Base-by-base conservation (phyloP, 1,139 yeast genomes). In the Geotrichum cucujoidarum region DNA sequence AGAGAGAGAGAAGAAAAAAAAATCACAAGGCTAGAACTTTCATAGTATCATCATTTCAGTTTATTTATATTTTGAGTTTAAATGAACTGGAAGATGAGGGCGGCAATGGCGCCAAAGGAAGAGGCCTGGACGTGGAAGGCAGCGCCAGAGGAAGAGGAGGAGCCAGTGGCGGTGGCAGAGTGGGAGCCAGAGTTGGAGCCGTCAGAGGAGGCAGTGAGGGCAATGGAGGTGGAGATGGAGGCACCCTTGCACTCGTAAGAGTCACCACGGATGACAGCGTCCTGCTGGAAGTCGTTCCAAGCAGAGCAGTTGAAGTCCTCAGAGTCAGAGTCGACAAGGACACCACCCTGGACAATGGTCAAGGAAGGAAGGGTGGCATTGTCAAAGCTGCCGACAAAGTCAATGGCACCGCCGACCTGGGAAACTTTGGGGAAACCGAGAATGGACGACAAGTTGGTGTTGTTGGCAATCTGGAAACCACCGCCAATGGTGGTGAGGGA, bases 251-350 rank as follows among this genome's bases (percentile, higher is more conserved):
- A 90, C 63, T 76, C 79, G 75, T 80, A 89, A 47, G 80, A 75
- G 76, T 88, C 89, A 78, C 97, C 97, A 73, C 80, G 87, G 68
- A 90, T 79, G 66, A 77, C 85, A 71, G 94, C 92, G 61, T 77
- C 75, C 45, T 57, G 32, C 65, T 68, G 67, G 35, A 63, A 64
- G 53, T 69, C 66, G 70, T 83, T 78, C 77, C 89, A 88, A 53
- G 78, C 74, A 57, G 75, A 69, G 79, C 97, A 92, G 72, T 87
- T 78, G 72, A 88, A 81, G 63, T 82, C 81, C 67, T 85, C 84
- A 57, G 79, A 73, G 52, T 70, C 64, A 53, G 95, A 78, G 67
- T 83, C 83, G 66, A 92, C 76, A 64, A 73, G 73, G 73, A 90
- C 94, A 69, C 95, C 96, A 78, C 98, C 98, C 68, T 80, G 77